A percentile compares a stretch with the other conserved stretches of the same genome.
These are phyloP conservation scores for Maudiozyma serrabonitensis DNA, from an alignment of 805 yeast species.

Conservation along the genomic window DNA sequence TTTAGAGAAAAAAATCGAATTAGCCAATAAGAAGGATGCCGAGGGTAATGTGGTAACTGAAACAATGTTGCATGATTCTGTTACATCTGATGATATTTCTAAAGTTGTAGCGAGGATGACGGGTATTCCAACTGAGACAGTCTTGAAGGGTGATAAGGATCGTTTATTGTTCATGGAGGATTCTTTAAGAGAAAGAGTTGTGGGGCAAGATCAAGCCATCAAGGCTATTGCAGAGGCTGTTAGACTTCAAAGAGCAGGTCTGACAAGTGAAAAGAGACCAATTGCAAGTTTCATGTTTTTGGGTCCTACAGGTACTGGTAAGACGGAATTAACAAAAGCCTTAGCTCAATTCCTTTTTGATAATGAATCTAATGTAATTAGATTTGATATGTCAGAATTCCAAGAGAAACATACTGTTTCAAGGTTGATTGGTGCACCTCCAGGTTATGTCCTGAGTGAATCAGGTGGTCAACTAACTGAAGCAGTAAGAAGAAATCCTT, in stretches of 20 bases:
- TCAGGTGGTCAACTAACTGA: constrained; percentile 91
- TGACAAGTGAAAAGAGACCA: constrained; percentile 89
- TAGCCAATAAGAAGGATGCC: constrained; percentile 33
- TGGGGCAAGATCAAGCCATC: constrained; percentile 95
- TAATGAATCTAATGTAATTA: constrained; percentile 72
- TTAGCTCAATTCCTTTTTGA: constrained; percentile 88
- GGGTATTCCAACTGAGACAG: constrained; percentile 85
- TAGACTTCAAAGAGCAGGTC: constrained; percentile 91
- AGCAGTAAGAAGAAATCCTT: constrained; percentile 91
- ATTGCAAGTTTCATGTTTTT: constrained; percentile 93
- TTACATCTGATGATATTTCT: constrained; percentile 89
- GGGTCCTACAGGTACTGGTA: constrained; percentile 99
- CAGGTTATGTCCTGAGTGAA: constrained; percentile 95
- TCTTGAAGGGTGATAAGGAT: constrained; percentile 91
- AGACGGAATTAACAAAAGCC: constrained; percentile 89
- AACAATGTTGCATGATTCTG: constrained; percentile 62
- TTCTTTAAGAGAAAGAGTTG: constrained; percentile 63
- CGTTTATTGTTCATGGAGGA: constrained; percentile 81
- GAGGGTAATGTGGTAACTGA: constrained; percentile 15
- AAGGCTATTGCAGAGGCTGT: constrained; percentile 87
- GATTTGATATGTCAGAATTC: constrained; percentile 97
- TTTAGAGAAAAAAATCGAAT: constrained; percentile 51
- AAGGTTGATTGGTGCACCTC: constrained; percentile 93
- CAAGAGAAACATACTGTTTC: constrained; percentile 91
- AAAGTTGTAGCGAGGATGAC: constrained; percentile 88